Base-by-base conservation (phyloP, 306 rosid genomes). In the Quercus mongolica region DNA sequence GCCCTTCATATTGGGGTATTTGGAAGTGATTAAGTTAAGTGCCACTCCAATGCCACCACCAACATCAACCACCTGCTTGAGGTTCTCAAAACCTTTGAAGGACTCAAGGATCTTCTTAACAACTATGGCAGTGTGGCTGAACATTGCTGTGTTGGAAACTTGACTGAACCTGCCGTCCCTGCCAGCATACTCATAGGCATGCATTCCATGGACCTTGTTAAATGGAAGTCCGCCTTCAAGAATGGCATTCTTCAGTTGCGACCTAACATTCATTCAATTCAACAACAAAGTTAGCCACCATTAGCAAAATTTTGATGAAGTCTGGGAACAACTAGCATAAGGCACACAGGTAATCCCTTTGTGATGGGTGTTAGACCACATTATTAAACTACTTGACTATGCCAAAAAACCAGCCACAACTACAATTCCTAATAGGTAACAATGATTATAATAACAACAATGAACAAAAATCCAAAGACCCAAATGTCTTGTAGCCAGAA, bases 31-130 rank as follows among this genome's bases (percentile, higher is more conserved):
- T 46, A 84, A 12, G 59, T 64, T 85, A 30, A 89, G 83, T 20
- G 62, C 82, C 8, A 78, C 76, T 35, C 92, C 96, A 14, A 87
- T 72, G 33, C 92, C 90, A 35, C 91, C 91, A 21, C 96, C 93
- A 74, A 91, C 89, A 77, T 92, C 94, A 31, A 90, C 92, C 8
- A 90, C 78, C 69, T 33, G 85, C 15, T 77, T 79, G 3, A 90
- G 44, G 15, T 74, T 33, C 2, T 80, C 78, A 83, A 90, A 83
- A 12, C 91, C 94, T 33, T 78, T 79, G 85, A 86, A 90, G 35
- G 54, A 9, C 58, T 86, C 61, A 5, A 90, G 86, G 35, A 81
- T 30, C 69, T 79, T 85, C 41, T 86, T 87, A 12, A 79, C 30
- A 35, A 78, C 72, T 5, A 86, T 11, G 1, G 90, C 78, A 0